Base-by-base conservation (phyloP, 2,329 filamentous ascomycete species). In the Pseudogymnoascus sp. region DNA sequence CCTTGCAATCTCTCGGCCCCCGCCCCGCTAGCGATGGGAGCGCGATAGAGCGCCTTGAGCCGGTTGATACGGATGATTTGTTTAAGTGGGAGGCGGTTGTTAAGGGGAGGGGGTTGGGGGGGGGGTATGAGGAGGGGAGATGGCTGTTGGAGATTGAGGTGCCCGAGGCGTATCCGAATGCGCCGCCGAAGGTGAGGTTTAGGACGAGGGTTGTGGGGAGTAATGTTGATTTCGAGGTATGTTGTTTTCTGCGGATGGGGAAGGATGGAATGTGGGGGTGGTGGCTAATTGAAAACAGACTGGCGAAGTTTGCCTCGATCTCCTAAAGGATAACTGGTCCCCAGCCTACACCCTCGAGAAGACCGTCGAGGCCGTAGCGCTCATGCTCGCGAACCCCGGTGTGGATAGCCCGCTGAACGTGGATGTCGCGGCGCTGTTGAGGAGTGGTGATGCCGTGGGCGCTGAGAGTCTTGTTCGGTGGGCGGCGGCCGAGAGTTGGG, bases 301-400 rank as follows among this genome's bases (percentile, higher is more conserved):
- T 2, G 95, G 95, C 70, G 93, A 97, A 77, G 95, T 99, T 73
- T 99, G 95, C 76, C 85, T 98, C 28, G 95, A 97, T 73, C 82
- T 98, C 67, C 81, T 99, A 65, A 83, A 83, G 73, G 83, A 88
- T 63, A 83, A 83, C 16, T 98, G 93, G 93, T 89, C 90, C 65
- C 90, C 93, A 1, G 87, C 91, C 16, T 95, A 96, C 76, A 93
- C 88, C 43, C 83, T 98, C 19, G 83, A 88, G 37, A 85, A 88
- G 71, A 89, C 88, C 66, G 79, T 93, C 71, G 87, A 89, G 70
- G 86, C 86, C 57, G 83, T 93, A 68, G 84, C 89, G 69, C 83
- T 90, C 78, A 80, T 95, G 70, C 79, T 91, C 65, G 81, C 78
- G 25, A 85, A 81, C 67, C 88, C 89, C 1, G 90, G 87, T 74